A percentile compares a stretch with the other conserved stretches of the same genome.
phyloP scores from a whole-genome alignment of 139 green algal species.

The Tetradesmus obliquus region DNA sequence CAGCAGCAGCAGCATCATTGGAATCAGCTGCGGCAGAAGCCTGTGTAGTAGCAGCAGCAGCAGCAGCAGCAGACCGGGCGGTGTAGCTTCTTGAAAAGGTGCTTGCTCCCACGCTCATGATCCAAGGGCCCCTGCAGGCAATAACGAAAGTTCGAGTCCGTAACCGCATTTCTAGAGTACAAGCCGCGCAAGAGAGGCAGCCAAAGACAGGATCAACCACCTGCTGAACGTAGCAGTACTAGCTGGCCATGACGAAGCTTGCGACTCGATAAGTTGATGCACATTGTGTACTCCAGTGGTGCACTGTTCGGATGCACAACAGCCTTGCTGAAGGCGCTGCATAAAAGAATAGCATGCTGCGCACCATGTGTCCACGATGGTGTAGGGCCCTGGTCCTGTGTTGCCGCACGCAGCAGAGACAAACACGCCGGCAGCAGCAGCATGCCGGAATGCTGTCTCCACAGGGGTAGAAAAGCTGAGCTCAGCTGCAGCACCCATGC shows the following conservation, averaged over 20 bases:
- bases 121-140: background rate
- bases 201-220: background rate
- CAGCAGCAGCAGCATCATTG: background rate
- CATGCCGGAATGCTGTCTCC: background rate
- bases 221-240: background rate
- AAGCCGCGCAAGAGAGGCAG: no score
- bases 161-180: no score
- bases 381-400: background rate
- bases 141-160: no score
- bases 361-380: background rate
- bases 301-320: no score
- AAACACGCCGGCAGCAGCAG: slow-evolving; percentile 13
- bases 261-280: no score
- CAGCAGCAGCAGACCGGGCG: no score
- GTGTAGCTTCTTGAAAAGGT: background rate
- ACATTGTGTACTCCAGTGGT: no score
- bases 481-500: background rate
- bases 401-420: background rate
- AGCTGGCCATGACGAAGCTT: no score
- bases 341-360: no score
- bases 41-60: background rate
- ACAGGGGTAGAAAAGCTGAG: background rate
- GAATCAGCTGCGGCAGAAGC: background rate
- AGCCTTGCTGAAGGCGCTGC: no score
- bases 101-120: background rate